phyloP scores from a whole-genome alignment of 495 filamentous ascomycete species.

The Rusavskia elegans region DNA sequence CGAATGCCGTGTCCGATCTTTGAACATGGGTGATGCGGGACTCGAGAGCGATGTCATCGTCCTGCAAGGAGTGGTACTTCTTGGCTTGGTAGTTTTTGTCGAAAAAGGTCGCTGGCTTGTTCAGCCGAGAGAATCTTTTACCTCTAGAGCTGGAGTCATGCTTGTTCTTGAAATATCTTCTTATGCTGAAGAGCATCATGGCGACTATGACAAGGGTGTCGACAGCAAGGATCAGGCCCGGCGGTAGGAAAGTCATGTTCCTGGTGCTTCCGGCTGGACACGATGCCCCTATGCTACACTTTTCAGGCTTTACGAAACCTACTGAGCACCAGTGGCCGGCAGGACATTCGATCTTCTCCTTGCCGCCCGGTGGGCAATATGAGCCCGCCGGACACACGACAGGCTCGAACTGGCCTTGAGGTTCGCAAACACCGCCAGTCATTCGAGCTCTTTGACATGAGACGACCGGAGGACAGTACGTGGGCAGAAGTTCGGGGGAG shows the following conservation, averaged over 20 bases:
- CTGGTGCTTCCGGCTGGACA: slow-evolving; percentile 22
- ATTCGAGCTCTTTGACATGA: slow-evolving; percentile 22
- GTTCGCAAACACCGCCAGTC: slow-evolving; percentile 14
- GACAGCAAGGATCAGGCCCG: slow-evolving; percentile 23
- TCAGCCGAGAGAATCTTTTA: neutral
- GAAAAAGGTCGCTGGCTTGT: neutral
- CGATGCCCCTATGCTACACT: slow-evolving; percentile 22
- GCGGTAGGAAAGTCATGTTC: slow-evolving; percentile 23
- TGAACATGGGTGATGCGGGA: slow-evolving; percentile 9
- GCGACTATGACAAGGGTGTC: slow-evolving; percentile 23
- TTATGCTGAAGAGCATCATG: slow-evolving; percentile 15
- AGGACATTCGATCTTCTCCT: slow-evolving; percentile 22
- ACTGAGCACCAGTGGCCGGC: slow-evolving; percentile 27
- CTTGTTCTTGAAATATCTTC: slow-evolving; percentile 6
- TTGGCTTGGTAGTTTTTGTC: slow-evolving; percentile 17
- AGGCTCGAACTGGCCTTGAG: slow-evolving; percentile 25
- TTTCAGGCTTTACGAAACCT: slow-evolving; percentile 24
- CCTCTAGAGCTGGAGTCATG: neutral
- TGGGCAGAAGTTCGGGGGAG: slow-evolving; percentile 24
- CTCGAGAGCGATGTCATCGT: slow-evolving; percentile 17
- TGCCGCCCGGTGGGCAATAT: slow-evolving; percentile 27
- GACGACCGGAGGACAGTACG: slow-evolving; percentile 28
- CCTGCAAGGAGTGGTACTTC: slow-evolving; percentile 16
- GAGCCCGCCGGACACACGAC: slow-evolving; percentile 25
- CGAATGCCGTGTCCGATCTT: slow-evolving; percentile 19